Percentiles rank a stretch among this genome's conserved stretches.
These are phyloP conservation scores for Calonectria pseudoreteaudii DNA, from an alignment of 2,329 filamentous ascomycete genomes.

Conservation along the genomic window DNA sequence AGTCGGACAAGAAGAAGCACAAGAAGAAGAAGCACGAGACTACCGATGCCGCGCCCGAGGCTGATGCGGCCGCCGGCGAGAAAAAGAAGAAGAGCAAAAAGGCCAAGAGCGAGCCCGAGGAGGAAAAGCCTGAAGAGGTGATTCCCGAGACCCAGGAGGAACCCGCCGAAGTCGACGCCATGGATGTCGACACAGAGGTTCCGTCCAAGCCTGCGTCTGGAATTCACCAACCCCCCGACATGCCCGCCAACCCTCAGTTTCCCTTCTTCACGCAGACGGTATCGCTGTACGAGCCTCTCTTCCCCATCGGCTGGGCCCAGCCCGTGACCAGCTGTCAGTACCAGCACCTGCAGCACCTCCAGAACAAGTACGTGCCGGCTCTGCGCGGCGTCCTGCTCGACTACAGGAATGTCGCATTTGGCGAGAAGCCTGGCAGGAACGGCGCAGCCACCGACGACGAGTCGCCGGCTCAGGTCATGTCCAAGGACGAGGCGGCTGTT, in stretches of 20 bases:
- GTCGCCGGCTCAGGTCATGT: slow-evolving; percentile 59
- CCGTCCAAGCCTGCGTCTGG: slow-evolving; percentile 44
- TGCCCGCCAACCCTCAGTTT: slow-evolving; percentile 61
- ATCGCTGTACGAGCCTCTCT: slow-evolving; percentile 83
- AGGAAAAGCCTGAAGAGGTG: slow-evolving; percentile 34
- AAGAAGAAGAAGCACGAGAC: slow-evolving; percentile 48
- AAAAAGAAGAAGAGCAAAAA: slow-evolving; percentile 50
- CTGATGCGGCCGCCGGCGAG: slow-evolving; percentile 26
- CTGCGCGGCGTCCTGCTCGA: slow-evolving; percentile 80
- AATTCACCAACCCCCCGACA: slow-evolving; percentile 52
- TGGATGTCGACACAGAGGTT: slow-evolving; percentile 54
- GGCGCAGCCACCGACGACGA: slow-evolving; percentile 62
- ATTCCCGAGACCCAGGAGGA: slow-evolving; percentile 27
- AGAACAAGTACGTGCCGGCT: slow-evolving; percentile 81
- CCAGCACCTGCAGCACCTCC: slow-evolving; percentile 79
- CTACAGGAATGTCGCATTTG: slow-evolving; percentile 77
- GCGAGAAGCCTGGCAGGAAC: slow-evolving; percentile 66
- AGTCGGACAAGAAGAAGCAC: slow-evolving; percentile 44
- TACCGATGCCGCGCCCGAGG: slow-evolving; percentile 20
- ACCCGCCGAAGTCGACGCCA: slow-evolving; percentile 46
- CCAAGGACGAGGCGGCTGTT: slow-evolving; percentile 85
- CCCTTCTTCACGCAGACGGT: slow-evolving; percentile 85
- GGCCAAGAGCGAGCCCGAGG: slow-evolving; percentile 44
- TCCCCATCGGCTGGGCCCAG: slow-evolving; percentile 75
- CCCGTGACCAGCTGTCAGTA: slow-evolving; percentile 78